Percentiles rank a stretch among this genome's conserved stretches.
Conservation (phyloP, 2,329 filamentous ascomycete genomes). For the Hypoxylon sp. region DNA sequence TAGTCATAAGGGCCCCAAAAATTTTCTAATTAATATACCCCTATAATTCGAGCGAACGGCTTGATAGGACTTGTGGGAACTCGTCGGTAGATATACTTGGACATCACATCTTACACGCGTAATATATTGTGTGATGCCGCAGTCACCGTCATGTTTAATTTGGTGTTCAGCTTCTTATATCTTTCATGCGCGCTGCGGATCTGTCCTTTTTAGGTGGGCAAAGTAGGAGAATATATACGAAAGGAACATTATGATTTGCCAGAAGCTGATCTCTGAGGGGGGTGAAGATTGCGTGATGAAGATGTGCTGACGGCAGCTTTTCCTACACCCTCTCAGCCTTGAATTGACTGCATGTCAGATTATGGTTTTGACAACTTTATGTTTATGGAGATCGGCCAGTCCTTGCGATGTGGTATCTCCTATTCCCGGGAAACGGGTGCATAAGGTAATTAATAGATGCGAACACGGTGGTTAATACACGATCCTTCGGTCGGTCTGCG, state of each 20-base stretch:
- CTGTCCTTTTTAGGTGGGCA: background rate
- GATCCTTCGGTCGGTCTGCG: constrained; percentile 43
- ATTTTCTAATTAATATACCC: background rate
- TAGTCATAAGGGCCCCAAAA: background rate
- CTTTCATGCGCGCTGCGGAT: constrained; percentile 14
- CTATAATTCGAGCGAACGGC: background rate
- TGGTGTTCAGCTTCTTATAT: background rate
- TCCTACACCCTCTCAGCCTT: constrained; percentile 40
- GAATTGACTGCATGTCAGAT: constrained; percentile 44
- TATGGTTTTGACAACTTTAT: constrained; percentile 26
- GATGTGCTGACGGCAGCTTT: constrained; percentile 33
- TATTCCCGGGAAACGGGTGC: constrained; percentile 36
- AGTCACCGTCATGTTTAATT: constrained; percentile 5
- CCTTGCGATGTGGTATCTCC: constrained; percentile 14
- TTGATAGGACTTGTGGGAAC: constrained; percentile 2
- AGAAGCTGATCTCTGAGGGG: constrained; percentile 19
- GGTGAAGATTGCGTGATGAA: constrained; percentile 7
- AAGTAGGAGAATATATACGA: constrained; percentile 10
- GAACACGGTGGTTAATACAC: constrained; percentile 32
- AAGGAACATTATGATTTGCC: constrained; percentile 1
- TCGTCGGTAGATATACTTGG: background rate
- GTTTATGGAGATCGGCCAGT: constrained; percentile 27
- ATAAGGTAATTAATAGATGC: constrained; percentile 38
- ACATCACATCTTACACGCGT: background rate
- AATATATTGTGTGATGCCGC: constrained; percentile 7